Conservation (phyloP, 202 grass and related monocot genomes). For the Dendrocalamus latiflorus region DNA sequence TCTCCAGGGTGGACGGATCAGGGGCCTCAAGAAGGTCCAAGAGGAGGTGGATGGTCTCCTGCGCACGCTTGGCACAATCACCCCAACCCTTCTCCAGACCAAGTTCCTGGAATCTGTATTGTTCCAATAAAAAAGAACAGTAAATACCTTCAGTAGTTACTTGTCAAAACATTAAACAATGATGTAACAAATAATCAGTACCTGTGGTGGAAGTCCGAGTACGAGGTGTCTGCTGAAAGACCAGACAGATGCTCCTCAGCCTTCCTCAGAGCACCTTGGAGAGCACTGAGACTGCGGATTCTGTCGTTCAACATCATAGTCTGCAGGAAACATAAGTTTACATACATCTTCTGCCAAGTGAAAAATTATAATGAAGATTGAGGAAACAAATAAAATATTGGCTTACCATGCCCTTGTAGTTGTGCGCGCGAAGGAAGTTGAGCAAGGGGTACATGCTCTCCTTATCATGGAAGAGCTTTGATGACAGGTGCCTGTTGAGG, state of each 20-base stretch:
- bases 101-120: constrained; percentile 89
- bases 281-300: constrained; percentile 78
- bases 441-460: constrained; percentile 97
- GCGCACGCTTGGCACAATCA: constrained; percentile 63
- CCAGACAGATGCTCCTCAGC: constrained; percentile 69
- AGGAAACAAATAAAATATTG: neutral
- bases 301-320: constrained; percentile 95
- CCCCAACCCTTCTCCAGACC: constrained; percentile 97
- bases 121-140: neutral
- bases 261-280: constrained; percentile 88
- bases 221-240: constrained; percentile 61
- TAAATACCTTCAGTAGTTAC: neutral
- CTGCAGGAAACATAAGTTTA: constrained; percentile 35
- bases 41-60: constrained; percentile 87
- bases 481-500: constrained; percentile 93
- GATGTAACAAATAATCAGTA: neutral
- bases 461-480: constrained; percentile 95
- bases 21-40: constrained; percentile 96
- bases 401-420: constrained; percentile 98
- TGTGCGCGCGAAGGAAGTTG: constrained; percentile 88
- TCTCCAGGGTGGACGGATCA: constrained; percentile 84
- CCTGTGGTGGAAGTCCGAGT: constrained; percentile 91
- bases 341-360: neutral
- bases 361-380: neutral
- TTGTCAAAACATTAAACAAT: neutral